phyloP scores from a whole-genome alignment of 2,329 filamentous ascomycete species.

The Dryadomyces sulphureus region DNA sequence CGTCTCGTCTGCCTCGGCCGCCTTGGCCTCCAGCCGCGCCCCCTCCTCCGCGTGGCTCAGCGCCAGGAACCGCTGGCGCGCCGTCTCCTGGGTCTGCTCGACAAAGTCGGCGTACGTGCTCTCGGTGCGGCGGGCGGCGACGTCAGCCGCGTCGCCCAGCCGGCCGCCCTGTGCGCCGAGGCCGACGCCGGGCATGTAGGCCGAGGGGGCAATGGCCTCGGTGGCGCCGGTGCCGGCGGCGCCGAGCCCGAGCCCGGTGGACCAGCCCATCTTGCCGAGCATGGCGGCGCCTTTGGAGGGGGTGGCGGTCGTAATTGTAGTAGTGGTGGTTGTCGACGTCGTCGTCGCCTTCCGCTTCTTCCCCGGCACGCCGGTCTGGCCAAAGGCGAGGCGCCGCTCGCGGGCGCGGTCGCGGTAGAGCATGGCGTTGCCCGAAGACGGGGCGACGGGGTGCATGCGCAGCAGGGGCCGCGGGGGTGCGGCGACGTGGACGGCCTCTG shows the following conservation, averaged over 20 bases:
- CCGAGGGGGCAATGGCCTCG: slow-evolving; percentile 46
- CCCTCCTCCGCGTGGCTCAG: slow-evolving; percentile 5
- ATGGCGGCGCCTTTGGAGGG: slow-evolving; percentile 49
- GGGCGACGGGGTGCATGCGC: slow-evolving; percentile 7
- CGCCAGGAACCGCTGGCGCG: slow-evolving; percentile 39
- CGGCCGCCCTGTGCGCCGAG: slow-evolving; percentile 56
- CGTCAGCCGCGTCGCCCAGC: slow-evolving; percentile 49
- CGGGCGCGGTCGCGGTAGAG: slow-evolving; percentile 53
- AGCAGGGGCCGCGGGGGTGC: slow-evolving; percentile 2
- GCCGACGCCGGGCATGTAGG: slow-evolving; percentile 54
- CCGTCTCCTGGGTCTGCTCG: slow-evolving; percentile 48
- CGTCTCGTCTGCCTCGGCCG: background rate
- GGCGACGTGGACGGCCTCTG: slow-evolving; percentile 18
- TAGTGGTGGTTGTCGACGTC: slow-evolving; percentile 15
- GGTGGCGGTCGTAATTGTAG: slow-evolving; percentile 9
- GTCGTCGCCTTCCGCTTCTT: slow-evolving; percentile 6
- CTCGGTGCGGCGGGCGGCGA: slow-evolving; percentile 47
- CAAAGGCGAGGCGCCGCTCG: slow-evolving; percentile 48
- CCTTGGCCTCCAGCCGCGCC: background rate
- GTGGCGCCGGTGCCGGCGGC: slow-evolving; percentile 47
- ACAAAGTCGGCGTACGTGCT: slow-evolving; percentile 44
- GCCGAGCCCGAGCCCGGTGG: slow-evolving; percentile 47
- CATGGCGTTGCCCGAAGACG: slow-evolving; percentile 6
- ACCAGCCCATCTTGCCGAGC: slow-evolving; percentile 62
- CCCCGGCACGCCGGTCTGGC: slow-evolving; percentile 41